Percentiles rank a stretch among this genome's conserved stretches.
Evolutionary conservation across 2,329 filamentous ascomycete genomes (phyloP).

Genomic region (Monosporascus sp.): DNA sequence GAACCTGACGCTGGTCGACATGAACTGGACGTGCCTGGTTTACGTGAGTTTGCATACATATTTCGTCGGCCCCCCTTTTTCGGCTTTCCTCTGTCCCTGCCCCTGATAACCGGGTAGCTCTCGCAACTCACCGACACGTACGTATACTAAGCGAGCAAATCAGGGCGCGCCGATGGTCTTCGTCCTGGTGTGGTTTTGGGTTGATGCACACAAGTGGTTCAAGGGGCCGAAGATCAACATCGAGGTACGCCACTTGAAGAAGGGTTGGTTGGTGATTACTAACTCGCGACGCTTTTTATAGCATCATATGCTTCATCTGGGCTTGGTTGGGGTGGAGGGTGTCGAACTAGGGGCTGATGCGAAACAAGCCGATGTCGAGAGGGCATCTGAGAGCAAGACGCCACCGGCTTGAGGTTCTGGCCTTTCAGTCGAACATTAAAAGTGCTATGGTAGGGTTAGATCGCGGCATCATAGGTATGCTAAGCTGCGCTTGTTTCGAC

Average conservation of each 20-base stretch:
- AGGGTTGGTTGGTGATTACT: neutral
- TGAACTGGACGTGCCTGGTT: conserved; percentile 67
- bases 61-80: neutral
- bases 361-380: conserved; percentile 17
- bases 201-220: conserved; percentile 63
- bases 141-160: neutral
- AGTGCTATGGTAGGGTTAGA: too few relatives aligned
- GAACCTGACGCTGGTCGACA: conserved; percentile 43
- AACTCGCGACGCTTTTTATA: conserved; percentile 7
- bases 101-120: neutral
- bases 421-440: too few relatives aligned
- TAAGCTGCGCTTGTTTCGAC: too few relatives aligned
- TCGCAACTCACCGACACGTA: neutral
- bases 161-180: conserved; percentile 57
- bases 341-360: conserved; percentile 2
- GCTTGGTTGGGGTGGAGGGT: conserved; percentile 16
- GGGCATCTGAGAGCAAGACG: conserved; percentile 14
- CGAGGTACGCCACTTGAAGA: conserved; percentile 26
- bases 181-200: conserved; percentile 56
- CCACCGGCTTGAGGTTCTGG: conserved; percentile 1
- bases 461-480: neutral
- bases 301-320: conserved; percentile 21
- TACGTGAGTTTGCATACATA: conserved; percentile 28
- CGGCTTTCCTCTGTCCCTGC: neutral
- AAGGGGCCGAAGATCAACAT: conserved; percentile 66